phyloP scores from a whole-genome alignment of 441 rosid genomes.

The Populus hybrid region DNA sequence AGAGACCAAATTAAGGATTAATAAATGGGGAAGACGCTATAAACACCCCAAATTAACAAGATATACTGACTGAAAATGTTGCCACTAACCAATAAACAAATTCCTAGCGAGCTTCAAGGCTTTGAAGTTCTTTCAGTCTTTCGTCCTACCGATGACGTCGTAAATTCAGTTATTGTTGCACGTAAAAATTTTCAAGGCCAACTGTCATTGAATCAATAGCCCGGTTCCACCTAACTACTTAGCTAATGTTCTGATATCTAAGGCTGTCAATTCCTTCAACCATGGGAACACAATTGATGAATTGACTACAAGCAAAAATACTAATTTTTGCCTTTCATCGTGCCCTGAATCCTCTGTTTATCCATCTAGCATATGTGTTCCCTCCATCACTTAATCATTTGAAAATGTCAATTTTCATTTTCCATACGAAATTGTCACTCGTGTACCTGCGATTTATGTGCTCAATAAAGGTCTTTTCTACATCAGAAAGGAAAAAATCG shows the following conservation, averaged over 20 bases:
- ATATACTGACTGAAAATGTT: slow-evolving; percentile 37
- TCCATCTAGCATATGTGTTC: background rate
- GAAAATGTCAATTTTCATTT: background rate
- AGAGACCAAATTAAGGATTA: no score
- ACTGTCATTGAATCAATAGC: slow-evolving; percentile 12
- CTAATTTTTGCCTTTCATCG: background rate
- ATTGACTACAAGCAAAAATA: slow-evolving; percentile 27
- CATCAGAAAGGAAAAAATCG: background rate
- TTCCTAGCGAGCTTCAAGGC: slow-evolving; percentile 54
- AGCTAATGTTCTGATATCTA: slow-evolving; percentile 31
- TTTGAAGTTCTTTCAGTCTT: slow-evolving; percentile 59
- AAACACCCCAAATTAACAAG: no score
- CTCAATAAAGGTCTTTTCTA: background rate
- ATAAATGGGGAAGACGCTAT: no score
- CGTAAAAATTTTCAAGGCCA: slow-evolving; percentile 32
- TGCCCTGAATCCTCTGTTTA: background rate
- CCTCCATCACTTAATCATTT: background rate
- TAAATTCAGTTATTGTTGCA: slow-evolving; percentile 62
- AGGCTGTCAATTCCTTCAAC: slow-evolving; percentile 33
- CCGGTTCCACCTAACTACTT: slow-evolving; percentile 19
- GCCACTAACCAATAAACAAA: slow-evolving; percentile 63
- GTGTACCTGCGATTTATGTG: background rate
- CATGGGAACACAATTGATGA: slow-evolving; percentile 35
- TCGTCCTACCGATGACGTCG: slow-evolving; percentile 73
- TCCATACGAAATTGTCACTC: background rate